Evolutionary conservation across 1,284 basidiomycete species (phyloP), one percentile per base, ranked within the genome.

Genomic region (Serendipita sp.): DNA sequence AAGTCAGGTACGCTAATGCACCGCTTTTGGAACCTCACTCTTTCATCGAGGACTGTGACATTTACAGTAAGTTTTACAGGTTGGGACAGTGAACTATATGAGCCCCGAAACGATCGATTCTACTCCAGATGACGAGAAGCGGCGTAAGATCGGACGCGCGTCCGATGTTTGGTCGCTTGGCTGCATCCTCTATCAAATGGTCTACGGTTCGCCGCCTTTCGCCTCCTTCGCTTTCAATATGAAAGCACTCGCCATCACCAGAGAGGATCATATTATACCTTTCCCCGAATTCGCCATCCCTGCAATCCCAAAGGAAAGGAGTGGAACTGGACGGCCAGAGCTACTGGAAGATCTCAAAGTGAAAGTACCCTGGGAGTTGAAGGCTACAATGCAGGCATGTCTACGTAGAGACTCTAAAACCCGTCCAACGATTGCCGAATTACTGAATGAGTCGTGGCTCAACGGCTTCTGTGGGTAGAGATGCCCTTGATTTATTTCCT

Each of bases 81-180:
- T 96, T 67, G 93, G 93, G 1, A 93, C 92, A 0, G 87, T 94
- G 42, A 95, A 96, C 71, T 96, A 93, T 70, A 96, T 96, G 93
- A 92, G 89, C 38, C 93, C 93, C 0, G 93, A 96, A 72, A 90
- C 92, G 5, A 91, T 93, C 64, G 88, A 91, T 70, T 75, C 87
- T 17, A 63, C 60, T 12, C 85, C 84, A 0, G 87, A 88, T 42
- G 85, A 86, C 26, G 85, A 83, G 81, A 80, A 84, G 12, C 79
- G n/a, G 43, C 17, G n/a, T 17, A 58, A 64, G 66, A 65, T 95
- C 64, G 90, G 92, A 10, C 83, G 88, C 35, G 83, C 91, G 0
- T 89, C 86, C 62, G 95, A 99, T 71, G 91, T 99, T 38, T 99
- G 95, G 95, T 95, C 93, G 2, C 77, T 99, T 1, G 95, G 95